Evolutionary conservation across 306 rosid genomes (phyloP).

Genomic region (Inga leiocalycina): DNA sequence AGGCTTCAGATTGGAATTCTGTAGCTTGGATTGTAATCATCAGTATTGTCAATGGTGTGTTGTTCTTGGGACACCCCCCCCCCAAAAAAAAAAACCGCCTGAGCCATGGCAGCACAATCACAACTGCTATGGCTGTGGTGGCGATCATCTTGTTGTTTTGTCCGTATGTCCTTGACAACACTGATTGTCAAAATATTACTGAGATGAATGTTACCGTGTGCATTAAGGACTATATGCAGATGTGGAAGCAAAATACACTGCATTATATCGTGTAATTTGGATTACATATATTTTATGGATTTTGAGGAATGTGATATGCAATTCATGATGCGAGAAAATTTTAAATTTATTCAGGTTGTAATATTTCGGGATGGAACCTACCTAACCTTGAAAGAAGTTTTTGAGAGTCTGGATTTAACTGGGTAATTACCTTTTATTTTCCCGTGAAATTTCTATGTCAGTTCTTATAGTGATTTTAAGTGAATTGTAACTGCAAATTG

Average conservation of each 20-base stretch:
- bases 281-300: background rate
- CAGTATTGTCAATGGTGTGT: background rate
- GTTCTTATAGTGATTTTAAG: background rate
- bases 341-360: constrained; percentile 56
- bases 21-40: background rate
- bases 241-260: background rate
- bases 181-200: background rate
- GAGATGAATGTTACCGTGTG: background rate
- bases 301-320: background rate
- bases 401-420: constrained; percentile 76
- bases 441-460: background rate
- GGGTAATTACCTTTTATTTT: constrained; percentile 45
- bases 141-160: background rate
- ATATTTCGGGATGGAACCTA: constrained; percentile 86
- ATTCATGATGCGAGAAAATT: constrained; percentile 5
- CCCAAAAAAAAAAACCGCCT: background rate
- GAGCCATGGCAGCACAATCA: background rate
- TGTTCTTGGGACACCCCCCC: background rate
- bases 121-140: background rate
- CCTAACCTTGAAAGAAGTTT: constrained; percentile 79
- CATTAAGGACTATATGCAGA: background rate
- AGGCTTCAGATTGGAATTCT: background rate
- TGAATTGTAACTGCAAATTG: background rate
- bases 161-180: background rate
- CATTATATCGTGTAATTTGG: background rate